Base-by-base conservation (phyloP, 129 eudicot species). In the Saposhnikovia divaricata region DNA sequence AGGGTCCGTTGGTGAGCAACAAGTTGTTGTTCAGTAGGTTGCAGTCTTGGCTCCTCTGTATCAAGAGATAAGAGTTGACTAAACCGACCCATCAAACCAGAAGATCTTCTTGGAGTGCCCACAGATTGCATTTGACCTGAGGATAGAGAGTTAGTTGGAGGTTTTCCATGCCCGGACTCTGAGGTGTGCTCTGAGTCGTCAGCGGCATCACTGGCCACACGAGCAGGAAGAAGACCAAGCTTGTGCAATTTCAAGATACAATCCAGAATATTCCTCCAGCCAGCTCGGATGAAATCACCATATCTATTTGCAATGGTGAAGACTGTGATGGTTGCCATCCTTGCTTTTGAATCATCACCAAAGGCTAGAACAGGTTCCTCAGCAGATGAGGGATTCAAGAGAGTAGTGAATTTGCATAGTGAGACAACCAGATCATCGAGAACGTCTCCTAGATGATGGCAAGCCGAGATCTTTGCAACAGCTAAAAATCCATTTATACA, bases 41-140 rank as follows among this genome's bases (percentile, higher is more conserved):
- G 96, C 66, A 92, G 87, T 74, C 91, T 85, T 31, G 97, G 96
- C 84, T 93, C 98, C 84, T 93, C 98, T 50, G 98, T 83, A 71
- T 90, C 96, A 15, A 93, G 89, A 59, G 98, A 93, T 72, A 93
- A 83, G 72, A 93, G 91, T 82, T 93, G 96, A 84, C 98, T 93
- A 85, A 93, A 93, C 18, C 98, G 92, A 46, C 96, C 98, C 98
- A 93, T 93, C 40, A 93, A 87, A 48, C 96, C 96, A 21, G 96
- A 93, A 40, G 98, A 90, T 81, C 98, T 85, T 74, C 95, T 84
- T 42, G 98, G 98, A 50, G 96, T 90, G 72, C 93, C 93, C 61
- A 87, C 86, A 15, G 93, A 79, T 57, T 86, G 93, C 87, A 90
- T 68, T 31, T 93, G 98, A 84, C 90, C 85, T 23, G 91, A 77